Evolutionary conservation across 2,329 filamentous ascomycete species (phyloP).

Genomic region (Basipetospora chlamydospora): DNA sequence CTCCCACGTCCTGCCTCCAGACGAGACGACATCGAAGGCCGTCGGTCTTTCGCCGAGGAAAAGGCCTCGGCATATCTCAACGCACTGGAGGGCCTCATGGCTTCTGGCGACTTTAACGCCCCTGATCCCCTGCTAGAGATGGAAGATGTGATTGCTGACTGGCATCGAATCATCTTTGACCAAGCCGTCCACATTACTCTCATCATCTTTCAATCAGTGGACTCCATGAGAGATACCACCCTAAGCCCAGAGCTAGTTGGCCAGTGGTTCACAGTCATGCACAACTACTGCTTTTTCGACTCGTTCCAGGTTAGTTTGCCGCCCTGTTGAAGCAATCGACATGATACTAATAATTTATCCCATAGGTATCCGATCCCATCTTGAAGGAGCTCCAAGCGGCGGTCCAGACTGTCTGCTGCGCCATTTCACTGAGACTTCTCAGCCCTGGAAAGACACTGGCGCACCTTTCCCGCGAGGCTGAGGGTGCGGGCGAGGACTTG

Average conservation of each 20-base stretch:
- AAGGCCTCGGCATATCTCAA: conserved; percentile 28
- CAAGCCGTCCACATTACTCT: conserved; percentile 64
- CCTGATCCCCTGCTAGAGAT: conserved; percentile 32
- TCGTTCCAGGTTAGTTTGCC: conserved; percentile 37
- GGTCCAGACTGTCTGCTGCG: conserved; percentile 48
- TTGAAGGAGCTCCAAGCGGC: conserved; percentile 5
- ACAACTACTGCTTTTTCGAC: conserved; percentile 54
- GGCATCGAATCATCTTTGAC: conserved; percentile 47
- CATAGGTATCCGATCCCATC: no score
- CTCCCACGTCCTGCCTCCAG: conserved; percentile 12
- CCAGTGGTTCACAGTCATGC: conserved; percentile 64
- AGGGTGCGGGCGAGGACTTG: conserved; percentile 23
- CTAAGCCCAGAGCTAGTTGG: conserved; percentile 43
- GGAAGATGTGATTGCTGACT: conserved; percentile 42
- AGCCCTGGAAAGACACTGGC: conserved; percentile 46
- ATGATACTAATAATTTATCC: no score
- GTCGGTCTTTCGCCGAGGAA: conserved; percentile 5
- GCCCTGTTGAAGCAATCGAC: background rate
- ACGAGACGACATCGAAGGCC: conserved; percentile 2
- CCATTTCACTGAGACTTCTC: conserved; percentile 58
- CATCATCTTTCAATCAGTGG: conserved; percentile 57
- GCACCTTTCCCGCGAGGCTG: conserved; percentile 37
- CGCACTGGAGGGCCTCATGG: conserved; percentile 29
- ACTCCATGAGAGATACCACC: conserved; percentile 38
- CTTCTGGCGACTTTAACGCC: conserved; percentile 34